Percentiles rank a stretch among this genome's conserved stretches.
Evolutionary conservation across 805 yeast genomes (phyloP).

Genomic region (Starmerella bombicola): DNA sequence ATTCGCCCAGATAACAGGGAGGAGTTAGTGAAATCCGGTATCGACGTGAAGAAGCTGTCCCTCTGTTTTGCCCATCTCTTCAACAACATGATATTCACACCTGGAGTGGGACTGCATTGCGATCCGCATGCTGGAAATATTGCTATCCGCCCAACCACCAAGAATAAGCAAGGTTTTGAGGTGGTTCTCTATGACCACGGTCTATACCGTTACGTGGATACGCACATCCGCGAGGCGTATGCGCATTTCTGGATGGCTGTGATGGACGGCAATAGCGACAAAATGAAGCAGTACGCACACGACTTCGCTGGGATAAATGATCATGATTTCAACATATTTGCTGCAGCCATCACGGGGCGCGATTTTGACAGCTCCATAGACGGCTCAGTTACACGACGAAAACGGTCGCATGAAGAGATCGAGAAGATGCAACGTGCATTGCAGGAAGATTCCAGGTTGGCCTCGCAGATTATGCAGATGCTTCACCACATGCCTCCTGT

Average conservation of each 20-base stretch:
- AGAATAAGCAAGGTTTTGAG: conserved; percentile 64
- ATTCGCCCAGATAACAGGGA: conserved; percentile 65
- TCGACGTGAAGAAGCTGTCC: conserved; percentile 67
- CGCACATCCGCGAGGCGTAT: conserved; percentile 64
- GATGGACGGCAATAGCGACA: conserved; percentile 51
- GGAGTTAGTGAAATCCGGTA: conserved; percentile 48
- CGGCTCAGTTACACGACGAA: conserved; percentile 43
- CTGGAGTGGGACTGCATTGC: conserved; percentile 84
- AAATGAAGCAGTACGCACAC: conserved; percentile 63
- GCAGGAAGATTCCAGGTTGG: conserved; percentile 42
- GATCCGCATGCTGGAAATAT: conserved; percentile 98
- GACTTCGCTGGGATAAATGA: conserved; percentile 67
- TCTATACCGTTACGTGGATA: conserved; percentile 70
- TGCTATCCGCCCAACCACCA: conserved; percentile 48
- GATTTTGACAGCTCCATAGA: conserved; percentile 64
- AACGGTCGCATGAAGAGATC: conserved; percentile 43
- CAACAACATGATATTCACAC: conserved; percentile 90
- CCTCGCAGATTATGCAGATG: conserved; percentile 67
- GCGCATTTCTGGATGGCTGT: conserved; percentile 88
- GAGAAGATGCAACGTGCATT: conserved; percentile 52
- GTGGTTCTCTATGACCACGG: conserved; percentile 92
- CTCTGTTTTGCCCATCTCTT: conserved; percentile 80
- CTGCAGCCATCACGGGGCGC: conserved; percentile 91
- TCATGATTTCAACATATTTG: conserved; percentile 68
- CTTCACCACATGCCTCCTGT: conserved; percentile 71